Evolutionary conservation across 106 monocot species (phyloP), one percentile per base, ranked within the genome.

Genomic region (Apostasia shenzhenica): DNA sequence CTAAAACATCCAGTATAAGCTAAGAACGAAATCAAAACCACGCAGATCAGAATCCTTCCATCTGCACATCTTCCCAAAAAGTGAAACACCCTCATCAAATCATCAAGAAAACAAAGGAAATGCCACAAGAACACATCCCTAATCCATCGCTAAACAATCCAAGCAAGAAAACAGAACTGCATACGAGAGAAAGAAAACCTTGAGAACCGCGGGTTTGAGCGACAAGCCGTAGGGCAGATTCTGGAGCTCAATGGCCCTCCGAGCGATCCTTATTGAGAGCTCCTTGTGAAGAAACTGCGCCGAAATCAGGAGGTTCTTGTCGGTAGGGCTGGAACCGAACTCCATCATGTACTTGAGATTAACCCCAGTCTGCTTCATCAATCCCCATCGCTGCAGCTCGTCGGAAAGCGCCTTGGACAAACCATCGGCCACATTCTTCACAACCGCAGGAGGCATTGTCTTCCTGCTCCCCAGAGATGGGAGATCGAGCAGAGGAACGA

Each of bases 211-310:
- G 49, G 91, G 83, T 44, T 95, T 83, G 8, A 67, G 9, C 11
- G 94, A 95, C 10, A 95, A 70, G 10, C 94, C 94, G 66, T 73
- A 95, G 57, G 94, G 91, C 2, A 95, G 75, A 47, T 51, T 67
- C 55, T 95, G 81, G 49, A 95, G 88, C 76, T 95, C 94, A 40
- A 91, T 66, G 45, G 82, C 88, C 14, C 91, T 56, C 45, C 94
- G 61, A 3, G 94, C 94, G 69, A 95, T 95, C 61, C 94, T 51
- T 45, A 88, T 86, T 45, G 91, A 83, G 38, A 95, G 83, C 78
- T 95, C 94, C 65, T 80, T 88, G 76, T 86, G 94, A 6, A 95
- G 83, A 75, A 95, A 95, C 69, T 95, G 94, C 4, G 94, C 85
- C 11, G 91, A 81, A 14, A 78, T 74, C 68, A 95, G 40, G 48